Evolutionary conservation across 2,329 filamentous ascomycete genomes (phyloP), one percentile per base, ranked within the genome.

Genomic region (Microsporum ferrugineum): DNA sequence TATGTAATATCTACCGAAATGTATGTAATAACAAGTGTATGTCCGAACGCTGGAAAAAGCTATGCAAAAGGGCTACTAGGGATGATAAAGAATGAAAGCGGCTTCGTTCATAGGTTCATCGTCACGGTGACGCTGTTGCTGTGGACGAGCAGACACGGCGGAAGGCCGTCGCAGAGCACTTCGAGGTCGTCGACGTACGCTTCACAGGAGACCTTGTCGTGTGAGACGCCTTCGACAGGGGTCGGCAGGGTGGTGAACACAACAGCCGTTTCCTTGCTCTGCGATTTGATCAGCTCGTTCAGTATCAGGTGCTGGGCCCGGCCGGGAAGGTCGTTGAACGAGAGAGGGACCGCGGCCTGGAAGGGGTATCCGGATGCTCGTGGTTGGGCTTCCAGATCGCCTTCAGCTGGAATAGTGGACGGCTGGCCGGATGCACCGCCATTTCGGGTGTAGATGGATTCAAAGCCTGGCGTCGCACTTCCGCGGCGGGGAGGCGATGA

Each of bases 61-160:
- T 14, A 57, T 31, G 10, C 55, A 27, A 33, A 39, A 27, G 14
- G 5, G 23, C 12, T 10, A 39, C n/a, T 43, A 23, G 5, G 27
- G 29, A 41, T 23, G 1, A 23, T 23, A 60, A 43, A 62, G 43
- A 59, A 63, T 49, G 5, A 27, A 38, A 17, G 7, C 29, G 5
- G 4, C 47, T 6, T 14, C n/a, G 59, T 57, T 71, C 66, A 77
- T 36, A 76, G 63, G 62, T 76, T 76, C 71, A 76, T 75, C 60
- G 75, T 95, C 55, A 95, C 89, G 14, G 89, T 95, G 87, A 95
- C 91, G 68, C 86, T 90, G 73, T 95, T 95, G 73, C 88, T 91
- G 73, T 95, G 82, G 43, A 95, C 88, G 71, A 95, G 76, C 68
- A 95, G 72, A 53, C 85, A 84, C 0, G 90, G 89, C 33, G 89